Evolutionary conservation across 2,329 filamentous ascomycete species (phyloP), one percentile per base, ranked within the genome.

Genomic region (Aspergillus pseudoterreus): DNA sequence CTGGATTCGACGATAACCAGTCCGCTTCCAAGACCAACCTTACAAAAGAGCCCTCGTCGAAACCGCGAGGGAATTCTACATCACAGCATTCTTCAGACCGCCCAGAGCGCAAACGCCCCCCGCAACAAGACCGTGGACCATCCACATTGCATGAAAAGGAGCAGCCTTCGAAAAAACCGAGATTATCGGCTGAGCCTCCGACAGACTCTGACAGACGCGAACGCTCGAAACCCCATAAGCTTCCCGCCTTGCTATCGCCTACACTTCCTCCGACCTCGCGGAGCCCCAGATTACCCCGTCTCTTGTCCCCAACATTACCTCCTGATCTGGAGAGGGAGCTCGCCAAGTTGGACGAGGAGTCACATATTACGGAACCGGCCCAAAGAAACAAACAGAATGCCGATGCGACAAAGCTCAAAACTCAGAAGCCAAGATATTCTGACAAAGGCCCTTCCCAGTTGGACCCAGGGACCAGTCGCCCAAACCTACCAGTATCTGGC

Each of bases 271-370:
- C 75, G 21, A 72, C 73, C 41, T 65, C 77, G 21, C 53, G 53
- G 49, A 62, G 58, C 17, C 65, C 67, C 22, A 71, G 65, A 49
- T 65, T 83, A 15, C 81, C 81, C 10, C 72, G 74, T 9, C 72
- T 82, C 33, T 67, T 84, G n/a, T 84, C 82, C 4, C 81, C 81
- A 3, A 82, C 79, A 12, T 70, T 84, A 4, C 81, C 81, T 6
- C 72, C 78, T 2, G 78, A 77, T 48, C 75, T 84, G 42, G 77
- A 80, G 57, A 78, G 75, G 51, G 77, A 81, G 50, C 64, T 84
- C 22, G 73, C 70, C 6, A 64, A 74, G 51, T 69, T 75, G 33
- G 60, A 72, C 24, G 71, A 73, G 38, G 67, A 66, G 32, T 64
- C 69, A 17, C 48, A 60, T 41, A 44, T 55, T 42, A 24, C 52